Evolutionary conservation across 371 early-diverging fungal species (phyloP).

Genomic region (Mucor plumbeus): DNA sequence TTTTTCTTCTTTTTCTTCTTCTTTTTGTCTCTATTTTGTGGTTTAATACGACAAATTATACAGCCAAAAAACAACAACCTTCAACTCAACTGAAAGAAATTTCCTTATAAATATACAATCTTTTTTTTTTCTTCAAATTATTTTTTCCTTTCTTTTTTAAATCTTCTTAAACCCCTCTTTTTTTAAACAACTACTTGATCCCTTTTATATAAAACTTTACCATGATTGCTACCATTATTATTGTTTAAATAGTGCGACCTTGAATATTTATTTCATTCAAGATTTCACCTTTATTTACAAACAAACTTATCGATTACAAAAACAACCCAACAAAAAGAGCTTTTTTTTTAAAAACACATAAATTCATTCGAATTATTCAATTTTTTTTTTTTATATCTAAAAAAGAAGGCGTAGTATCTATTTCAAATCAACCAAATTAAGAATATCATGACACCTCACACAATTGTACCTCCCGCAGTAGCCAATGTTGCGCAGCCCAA

Average conservation of each 20-base stretch:
- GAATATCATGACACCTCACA: constrained; percentile 21
- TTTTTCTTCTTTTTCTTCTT: neutral
- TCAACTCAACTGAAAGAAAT: neutral
- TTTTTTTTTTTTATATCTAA: no score
- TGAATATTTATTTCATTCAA: constrained; percentile 13
- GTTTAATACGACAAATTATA: neutral
- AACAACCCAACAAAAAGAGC: constrained; percentile 8
- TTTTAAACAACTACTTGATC: neutral
- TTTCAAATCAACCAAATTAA: constrained; percentile 4
- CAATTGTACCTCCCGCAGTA: constrained; percentile 22
- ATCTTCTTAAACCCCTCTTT: neutral
- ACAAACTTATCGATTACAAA: constrained; percentile 16
- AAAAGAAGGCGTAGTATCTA: neutral
- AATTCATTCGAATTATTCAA: no score
- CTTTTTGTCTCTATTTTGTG: neutral
- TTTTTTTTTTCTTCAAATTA: neutral
- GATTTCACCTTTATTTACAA: constrained; percentile 11
- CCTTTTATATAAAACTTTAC: neutral
- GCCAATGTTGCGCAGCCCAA: constrained; percentile 27
- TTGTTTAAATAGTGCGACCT: constrained; percentile 22
- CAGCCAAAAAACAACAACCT: neutral
- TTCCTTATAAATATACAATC: neutral
- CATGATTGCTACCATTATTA: constrained; percentile 21
- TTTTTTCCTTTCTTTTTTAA: neutral
- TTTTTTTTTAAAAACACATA: neutral